Evolutionary conservation across 2,329 filamentous ascomycete species (phyloP).

Genomic region (Aspergillus clavatus): DNA sequence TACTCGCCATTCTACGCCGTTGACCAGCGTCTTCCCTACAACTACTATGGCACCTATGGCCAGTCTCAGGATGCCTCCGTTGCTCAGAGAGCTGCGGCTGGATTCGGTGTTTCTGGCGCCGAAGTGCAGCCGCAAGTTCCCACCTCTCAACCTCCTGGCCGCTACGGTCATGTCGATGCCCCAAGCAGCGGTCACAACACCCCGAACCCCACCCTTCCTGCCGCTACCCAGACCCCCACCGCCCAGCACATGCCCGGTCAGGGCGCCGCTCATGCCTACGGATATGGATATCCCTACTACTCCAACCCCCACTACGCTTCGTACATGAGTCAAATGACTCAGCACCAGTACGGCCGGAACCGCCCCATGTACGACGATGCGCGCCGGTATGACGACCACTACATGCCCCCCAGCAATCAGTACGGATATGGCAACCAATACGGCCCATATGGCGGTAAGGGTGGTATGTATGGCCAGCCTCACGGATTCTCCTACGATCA

Average conservation of each 20-base stretch:
- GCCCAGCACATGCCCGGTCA: conserved; percentile 52
- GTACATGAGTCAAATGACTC: conserved; percentile 55
- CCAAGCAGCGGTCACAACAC: conserved; percentile 88
- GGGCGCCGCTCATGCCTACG: conserved; percentile 48
- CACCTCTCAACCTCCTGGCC: conserved; percentile 71
- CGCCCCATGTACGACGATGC: conserved; percentile 49
- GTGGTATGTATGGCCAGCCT: conserved; percentile 60
- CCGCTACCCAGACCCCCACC: conserved; percentile 51
- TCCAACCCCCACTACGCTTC: conserved; percentile 57
- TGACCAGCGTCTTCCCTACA: conserved; percentile 71
- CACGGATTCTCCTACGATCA: conserved; percentile 62
- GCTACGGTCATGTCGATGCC: conserved; percentile 62
- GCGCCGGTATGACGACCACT: conserved; percentile 46
- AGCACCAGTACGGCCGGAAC: conserved; percentile 45
- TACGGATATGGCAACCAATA: conserved; percentile 52
- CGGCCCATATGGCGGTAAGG: conserved; percentile 51
- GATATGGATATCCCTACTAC: conserved; percentile 58
- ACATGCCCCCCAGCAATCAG: conserved; percentile 46
- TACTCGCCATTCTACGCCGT: conserved; percentile 83
- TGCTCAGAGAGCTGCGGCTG: conserved; percentile 70
- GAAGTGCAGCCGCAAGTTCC: conserved; percentile 57
- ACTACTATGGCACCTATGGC: conserved; percentile 61
- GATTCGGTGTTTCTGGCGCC: conserved; percentile 60
- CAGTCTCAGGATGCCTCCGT: conserved; percentile 70
- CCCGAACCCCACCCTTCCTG: conserved; percentile 68